Evolutionary conservation across 805 yeast species (phyloP), one percentile per base, ranked within the genome.

Genomic region (Wickerhamiella dianesei): DNA sequence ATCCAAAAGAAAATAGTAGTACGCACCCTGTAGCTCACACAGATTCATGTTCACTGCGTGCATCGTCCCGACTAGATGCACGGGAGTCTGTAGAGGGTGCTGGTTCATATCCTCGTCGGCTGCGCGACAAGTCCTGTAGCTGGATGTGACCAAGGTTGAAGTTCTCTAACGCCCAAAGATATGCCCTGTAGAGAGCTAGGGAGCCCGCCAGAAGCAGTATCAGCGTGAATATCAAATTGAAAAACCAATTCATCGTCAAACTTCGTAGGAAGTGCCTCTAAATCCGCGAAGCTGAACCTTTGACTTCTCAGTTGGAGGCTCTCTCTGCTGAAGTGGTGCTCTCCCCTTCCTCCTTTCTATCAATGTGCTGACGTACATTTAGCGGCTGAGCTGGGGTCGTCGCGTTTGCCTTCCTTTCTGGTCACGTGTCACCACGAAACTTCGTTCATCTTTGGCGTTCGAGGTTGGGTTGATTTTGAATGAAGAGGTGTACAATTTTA

Each of bases 71-170:
- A n/a, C 39, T 36, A n/a, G 39, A 36, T 6, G 5, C 32, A 25
- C 32, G 39, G 6, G 39, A 14, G 39, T 14, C 19, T 36, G 39
- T 6, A 17, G 39, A 17, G 14, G 41, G 25, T 22, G 18, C 41
- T 5, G 41, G 25, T 19, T 13, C 36, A 18, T 29, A 16, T 46
- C 49, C 21, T 37, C 51, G 13, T 46, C 46, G 48, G 3, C 54
- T 46, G 22, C 52, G 36, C 35, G 46, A 39, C 14, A 54, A 44
- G 32, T 54, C 57, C 25, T 52, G 54, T 21, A 54, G 49, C 46
- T 54, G 57, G 41, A 54, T 54, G 35, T 52, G 51, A 29, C 57
- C 57, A 4, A 54, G 43, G 25, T 50, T 52, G 48, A 54, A 54
- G 41, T 54, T 54, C 51, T 52, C 56, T 1, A 51, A 43, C 13